Evolutionary conservation across 495 filamentous ascomycete genomes (phyloP).

Genomic region (Neurospora sp.): DNA sequence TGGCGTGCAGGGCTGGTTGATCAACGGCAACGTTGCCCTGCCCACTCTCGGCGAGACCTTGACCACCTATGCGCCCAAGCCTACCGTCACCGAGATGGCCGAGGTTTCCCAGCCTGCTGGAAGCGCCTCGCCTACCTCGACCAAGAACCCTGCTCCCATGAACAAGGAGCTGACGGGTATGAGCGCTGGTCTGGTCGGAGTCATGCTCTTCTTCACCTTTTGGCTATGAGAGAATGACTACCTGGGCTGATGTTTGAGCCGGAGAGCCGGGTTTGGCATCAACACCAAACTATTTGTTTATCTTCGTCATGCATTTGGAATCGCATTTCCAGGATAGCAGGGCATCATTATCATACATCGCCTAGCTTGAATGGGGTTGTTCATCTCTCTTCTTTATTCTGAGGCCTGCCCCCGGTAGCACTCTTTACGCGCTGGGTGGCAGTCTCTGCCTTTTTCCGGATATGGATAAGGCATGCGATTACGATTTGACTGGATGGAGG

Average conservation of each 20-base stretch:
- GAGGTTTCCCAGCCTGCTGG: slow-evolving; percentile 4
- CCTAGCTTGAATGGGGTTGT: background rate
- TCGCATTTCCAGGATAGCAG: background rate
- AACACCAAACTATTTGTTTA: background rate
- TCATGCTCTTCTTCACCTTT: slow-evolving; percentile 44
- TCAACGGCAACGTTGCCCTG: slow-evolving; percentile 55
- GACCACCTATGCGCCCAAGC: slow-evolving; percentile 14
- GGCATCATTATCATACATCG: background rate
- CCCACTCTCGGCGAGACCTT: slow-evolving; percentile 56
- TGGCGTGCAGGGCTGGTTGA: slow-evolving; percentile 59
- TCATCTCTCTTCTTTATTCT: background rate
- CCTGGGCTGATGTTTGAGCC: slow-evolving; percentile 1
- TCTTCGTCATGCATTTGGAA: background rate
- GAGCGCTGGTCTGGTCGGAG: slow-evolving; percentile 38
- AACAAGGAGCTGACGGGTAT: slow-evolving; percentile 44
- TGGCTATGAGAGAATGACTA: slow-evolving; percentile 29
- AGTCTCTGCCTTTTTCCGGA: background rate
- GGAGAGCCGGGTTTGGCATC: background rate
- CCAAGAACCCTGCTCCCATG: slow-evolving; percentile 28
- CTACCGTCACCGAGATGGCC: slow-evolving; percentile 6
- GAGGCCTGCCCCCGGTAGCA: background rate
- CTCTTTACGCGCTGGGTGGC: background rate
- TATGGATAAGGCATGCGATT: background rate
- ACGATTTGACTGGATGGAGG: background rate
- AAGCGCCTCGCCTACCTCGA: slow-evolving; percentile 13